Conservation (phyloP, 352 stramenopile species). For the Pelagophyceae sp. region DNA sequence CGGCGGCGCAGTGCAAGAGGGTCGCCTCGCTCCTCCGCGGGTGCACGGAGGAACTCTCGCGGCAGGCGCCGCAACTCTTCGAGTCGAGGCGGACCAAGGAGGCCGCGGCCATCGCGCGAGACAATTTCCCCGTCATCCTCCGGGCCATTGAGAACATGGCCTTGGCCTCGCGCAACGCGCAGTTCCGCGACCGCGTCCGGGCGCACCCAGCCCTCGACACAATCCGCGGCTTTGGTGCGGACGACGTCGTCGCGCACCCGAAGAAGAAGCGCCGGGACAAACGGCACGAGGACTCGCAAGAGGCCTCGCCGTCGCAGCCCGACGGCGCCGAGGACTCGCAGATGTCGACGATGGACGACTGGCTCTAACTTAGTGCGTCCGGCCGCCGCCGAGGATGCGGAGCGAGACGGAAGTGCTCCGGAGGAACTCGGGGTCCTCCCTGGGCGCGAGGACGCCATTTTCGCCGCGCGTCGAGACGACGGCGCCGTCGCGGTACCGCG, state of each 20-base stretch:
- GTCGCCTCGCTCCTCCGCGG: neutral
- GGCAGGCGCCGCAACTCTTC: neutral
- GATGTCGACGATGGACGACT: neutral
- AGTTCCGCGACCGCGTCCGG: neutral
- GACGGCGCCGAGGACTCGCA: neutral
- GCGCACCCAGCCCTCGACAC: neutral
- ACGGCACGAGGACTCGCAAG: neutral
- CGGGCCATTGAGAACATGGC: neutral
- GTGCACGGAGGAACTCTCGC: neutral
- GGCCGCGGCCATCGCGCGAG: neutral
- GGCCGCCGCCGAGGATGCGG: neutral
- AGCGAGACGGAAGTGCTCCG: neutral
- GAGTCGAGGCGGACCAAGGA: neutral
- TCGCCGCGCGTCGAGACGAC: neutral
- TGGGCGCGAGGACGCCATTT: neutral
- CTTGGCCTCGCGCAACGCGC: neutral
- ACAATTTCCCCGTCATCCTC: neutral
- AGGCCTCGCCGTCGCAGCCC: neutral
- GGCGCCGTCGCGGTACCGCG: neutral
- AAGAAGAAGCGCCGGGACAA: neutral
- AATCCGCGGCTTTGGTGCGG: neutral
- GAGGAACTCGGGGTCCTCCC: constrained; percentile 1
- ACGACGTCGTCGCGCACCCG: neutral
- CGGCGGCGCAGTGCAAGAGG: neutral
- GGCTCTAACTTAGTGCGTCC: neutral